Percentiles rank a stretch among this genome's conserved stretches.
phyloP scores from a whole-genome alignment of 345 rosid genomes.

The Aquilaria yunnanensis region DNA sequence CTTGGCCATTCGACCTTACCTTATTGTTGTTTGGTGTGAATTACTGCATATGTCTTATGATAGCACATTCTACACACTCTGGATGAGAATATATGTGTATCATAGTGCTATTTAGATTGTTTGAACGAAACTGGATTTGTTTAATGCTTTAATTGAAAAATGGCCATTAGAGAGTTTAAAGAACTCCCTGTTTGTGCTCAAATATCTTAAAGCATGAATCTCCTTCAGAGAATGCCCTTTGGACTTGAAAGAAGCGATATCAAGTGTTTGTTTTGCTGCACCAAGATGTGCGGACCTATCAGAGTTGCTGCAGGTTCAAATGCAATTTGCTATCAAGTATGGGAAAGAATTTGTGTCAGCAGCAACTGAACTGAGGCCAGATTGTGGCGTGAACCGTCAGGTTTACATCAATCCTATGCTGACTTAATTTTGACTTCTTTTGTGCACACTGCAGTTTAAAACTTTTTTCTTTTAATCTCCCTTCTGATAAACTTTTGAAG shows the following conservation, averaged over 20 bases:
- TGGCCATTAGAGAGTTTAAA: too few relatives aligned
- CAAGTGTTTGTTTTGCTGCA: constrained; percentile 93
- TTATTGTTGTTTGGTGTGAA: too few relatives aligned
- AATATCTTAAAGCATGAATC: constrained; percentile 6
- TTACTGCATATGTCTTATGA: too few relatives aligned
- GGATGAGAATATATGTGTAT: too few relatives aligned
- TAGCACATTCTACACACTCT: too few relatives aligned
- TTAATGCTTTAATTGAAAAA: too few relatives aligned
- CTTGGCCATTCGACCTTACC: too few relatives aligned
- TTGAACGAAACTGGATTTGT: too few relatives aligned
- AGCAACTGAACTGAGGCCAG: constrained; percentile 90
- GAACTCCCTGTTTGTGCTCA: constrained; percentile 1
- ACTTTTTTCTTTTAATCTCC: too few relatives aligned
- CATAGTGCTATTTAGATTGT: too few relatives aligned
- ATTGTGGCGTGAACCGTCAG: constrained; percentile 98
- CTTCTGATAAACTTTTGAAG: background rate
- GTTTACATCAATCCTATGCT: constrained; percentile 20
- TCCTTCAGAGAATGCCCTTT: constrained; percentile 90
- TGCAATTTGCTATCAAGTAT: constrained; percentile 72
- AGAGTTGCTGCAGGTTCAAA: constrained; percentile 89
- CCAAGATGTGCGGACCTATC: constrained; percentile 95
- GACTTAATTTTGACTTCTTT: constrained; percentile 1
- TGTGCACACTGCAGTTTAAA: background rate
- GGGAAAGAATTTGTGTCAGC: constrained; percentile 91
- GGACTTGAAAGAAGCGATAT: constrained; percentile 92